phyloP scores from a whole-genome alignment of 192 early-diverging fungal genomes.

The Mortierella antarctica region DNA sequence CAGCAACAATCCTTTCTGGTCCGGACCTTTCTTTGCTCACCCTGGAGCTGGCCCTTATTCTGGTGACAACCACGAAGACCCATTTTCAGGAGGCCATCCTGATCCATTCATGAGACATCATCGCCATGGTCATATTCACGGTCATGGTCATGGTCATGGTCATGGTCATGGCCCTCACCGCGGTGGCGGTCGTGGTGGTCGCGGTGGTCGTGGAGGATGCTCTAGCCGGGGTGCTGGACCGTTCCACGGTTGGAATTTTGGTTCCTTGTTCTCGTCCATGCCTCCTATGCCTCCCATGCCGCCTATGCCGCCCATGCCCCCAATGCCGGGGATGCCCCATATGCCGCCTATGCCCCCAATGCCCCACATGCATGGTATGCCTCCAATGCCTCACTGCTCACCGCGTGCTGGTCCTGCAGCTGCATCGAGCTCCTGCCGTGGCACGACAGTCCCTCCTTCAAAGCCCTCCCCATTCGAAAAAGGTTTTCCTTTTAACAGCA shows the following conservation, averaged over 20 bases:
- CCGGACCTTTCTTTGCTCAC: conserved; percentile 24
- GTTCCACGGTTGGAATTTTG: not conserved
- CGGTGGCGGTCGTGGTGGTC: conserved; percentile 7
- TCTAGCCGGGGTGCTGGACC: conserved; percentile 4
- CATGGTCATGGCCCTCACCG: conserved; percentile 8
- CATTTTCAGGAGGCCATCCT: conserved; percentile 19
- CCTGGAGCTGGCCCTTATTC: conserved; percentile 8
- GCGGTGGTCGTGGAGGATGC: conserved; percentile 17
- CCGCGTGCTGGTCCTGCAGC: not conserved
- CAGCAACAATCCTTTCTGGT: conserved; percentile 17
- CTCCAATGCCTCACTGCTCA: conserved; percentile 17
- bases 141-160: conserved; percentile 15
- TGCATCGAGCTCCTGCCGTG: not conserved
- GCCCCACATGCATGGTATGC: conserved; percentile 39
- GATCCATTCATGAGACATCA: not conserved
- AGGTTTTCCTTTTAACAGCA: conserved; percentile 27
- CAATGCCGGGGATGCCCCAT: too few relatives aligned
- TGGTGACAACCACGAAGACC: not conserved
- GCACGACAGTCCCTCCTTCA: conserved; percentile 7
- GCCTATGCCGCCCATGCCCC: conserved; percentile 7
- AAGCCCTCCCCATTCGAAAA: conserved; percentile 26
- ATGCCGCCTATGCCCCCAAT: conserved; percentile 27
- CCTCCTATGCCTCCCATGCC: conserved; percentile 26
- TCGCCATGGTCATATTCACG: conserved; percentile 4
- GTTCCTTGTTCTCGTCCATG: not conserved